phyloP scores from a whole-genome alignment of 1,284 basidiomycete genomes.

The Agroathelia rolfsii region DNA sequence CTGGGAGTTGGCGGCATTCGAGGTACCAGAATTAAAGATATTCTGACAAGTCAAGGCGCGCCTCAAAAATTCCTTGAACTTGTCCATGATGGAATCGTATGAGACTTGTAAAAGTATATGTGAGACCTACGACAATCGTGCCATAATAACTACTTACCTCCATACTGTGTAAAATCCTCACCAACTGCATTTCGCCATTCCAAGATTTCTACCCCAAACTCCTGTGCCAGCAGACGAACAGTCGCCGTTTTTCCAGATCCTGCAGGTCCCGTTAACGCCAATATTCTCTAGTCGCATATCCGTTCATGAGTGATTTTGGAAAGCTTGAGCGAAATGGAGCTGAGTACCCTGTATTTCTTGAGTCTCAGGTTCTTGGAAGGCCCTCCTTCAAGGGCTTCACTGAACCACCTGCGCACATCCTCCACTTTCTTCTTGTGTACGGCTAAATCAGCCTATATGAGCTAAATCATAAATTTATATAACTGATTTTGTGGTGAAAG shows the following conservation, averaged over 20 bases:
- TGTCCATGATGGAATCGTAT: constrained; percentile 57
- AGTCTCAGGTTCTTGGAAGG: constrained; percentile 52
- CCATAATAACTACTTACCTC: constrained; percentile 4
- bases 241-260: constrained; percentile 90
- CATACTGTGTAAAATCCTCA: constrained; percentile 22
- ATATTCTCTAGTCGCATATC: constrained; percentile 52
- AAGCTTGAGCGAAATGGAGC: constrained; percentile 3
- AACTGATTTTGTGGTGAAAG: background rate
- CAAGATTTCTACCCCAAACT: constrained; percentile 72
- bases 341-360: constrained; percentile 71
- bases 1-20: constrained; percentile 12
- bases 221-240: constrained; percentile 62
- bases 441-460: constrained; percentile 80
- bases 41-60: constrained; percentile 61
- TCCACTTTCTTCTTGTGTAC: constrained; percentile 84
- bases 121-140: constrained; percentile 5
- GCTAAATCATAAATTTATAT: constrained; percentile 5
- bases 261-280: constrained; percentile 82
- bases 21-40: constrained; percentile 30
- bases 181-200: constrained; percentile 75
- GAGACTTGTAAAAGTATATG: constrained; percentile 18
- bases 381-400: constrained; percentile 71
- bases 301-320: constrained; percentile 1
- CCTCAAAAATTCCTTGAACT: constrained; percentile 72
- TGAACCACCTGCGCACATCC: constrained; percentile 79